phyloP scores from a whole-genome alignment of 108 stramenopile species.

The Thalassiosira profunda region DNA sequence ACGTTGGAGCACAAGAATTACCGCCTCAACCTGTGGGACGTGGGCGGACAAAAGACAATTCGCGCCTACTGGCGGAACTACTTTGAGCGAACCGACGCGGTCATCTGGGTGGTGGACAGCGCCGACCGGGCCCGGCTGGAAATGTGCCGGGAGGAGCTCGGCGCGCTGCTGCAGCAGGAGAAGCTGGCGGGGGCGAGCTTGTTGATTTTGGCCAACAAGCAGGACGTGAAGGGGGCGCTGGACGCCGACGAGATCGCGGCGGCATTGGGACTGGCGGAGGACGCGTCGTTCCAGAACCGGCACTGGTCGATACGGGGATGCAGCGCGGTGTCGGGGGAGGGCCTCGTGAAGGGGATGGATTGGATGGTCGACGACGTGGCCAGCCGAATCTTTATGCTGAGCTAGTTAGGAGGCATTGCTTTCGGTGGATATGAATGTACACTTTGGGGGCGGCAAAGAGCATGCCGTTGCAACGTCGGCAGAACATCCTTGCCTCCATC shows the following conservation, averaged over 20 bases:
- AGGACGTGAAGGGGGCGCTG: conserved; percentile 93
- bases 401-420: too few relatives aligned
- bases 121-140: conserved; percentile 87
- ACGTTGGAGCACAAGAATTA: conserved; percentile 91
- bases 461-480: too few relatives aligned
- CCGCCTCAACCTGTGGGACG: conserved; percentile 94
- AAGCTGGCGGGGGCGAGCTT: conserved; percentile 97
- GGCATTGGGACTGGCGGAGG: conserved; percentile 72
- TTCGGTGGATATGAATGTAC: too few relatives aligned
- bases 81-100: conserved; percentile 98
- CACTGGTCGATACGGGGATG: conserved; percentile 94
- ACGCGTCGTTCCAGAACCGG: conserved; percentile 66
- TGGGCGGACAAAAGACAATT: conserved; percentile 99
- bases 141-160: conserved; percentile 89
- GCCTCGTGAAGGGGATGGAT: conserved; percentile 94
- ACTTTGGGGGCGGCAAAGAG: too few relatives aligned
- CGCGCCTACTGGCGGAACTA: conserved; percentile 99
- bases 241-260: conserved; percentile 77
- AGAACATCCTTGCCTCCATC: too few relatives aligned
- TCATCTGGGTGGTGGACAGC: conserved; percentile 99
- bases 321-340: conserved; percentile 96
- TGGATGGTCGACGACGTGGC: conserved; percentile 98
- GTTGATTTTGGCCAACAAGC: conserved; percentile 98
- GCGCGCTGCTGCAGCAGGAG: conserved; percentile 90
- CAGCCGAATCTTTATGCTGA: conserved; percentile 92